These are phyloP conservation scores for Avena sativa DNA, from an alignment of 176 grass and related monocot species.

Conservation along the genomic window DNA sequence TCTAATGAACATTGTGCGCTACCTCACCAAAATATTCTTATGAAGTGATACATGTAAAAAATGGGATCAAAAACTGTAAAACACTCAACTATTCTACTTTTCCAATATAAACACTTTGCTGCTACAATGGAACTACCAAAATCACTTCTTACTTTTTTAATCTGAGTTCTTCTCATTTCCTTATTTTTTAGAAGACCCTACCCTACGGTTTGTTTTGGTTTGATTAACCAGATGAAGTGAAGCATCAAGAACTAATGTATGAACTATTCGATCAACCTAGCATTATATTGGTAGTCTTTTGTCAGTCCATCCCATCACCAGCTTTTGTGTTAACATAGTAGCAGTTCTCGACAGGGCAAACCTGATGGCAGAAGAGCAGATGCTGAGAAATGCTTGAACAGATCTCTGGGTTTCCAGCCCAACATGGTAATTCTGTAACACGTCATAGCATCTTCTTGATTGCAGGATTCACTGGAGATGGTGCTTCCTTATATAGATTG, in stretches of 20 bases:
- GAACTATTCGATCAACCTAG: conserved; percentile 37
- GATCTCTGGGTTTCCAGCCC: conserved; percentile 10
- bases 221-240: conserved; percentile 10
- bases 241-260: background rate
- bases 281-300: conserved; percentile 32
- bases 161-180: background rate
- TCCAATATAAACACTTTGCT: conserved; percentile 8
- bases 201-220: conserved; percentile 23
- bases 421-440: conserved; percentile 38
- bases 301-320: conserved; percentile 16
- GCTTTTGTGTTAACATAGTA: conserved; percentile 15
- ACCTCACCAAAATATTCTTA: conserved; percentile 27
- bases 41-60: conserved; percentile 19
- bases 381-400: conserved; percentile 20
- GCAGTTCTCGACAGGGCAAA: conserved; percentile 37
- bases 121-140: conserved; percentile 23
- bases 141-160: conserved; percentile 27
- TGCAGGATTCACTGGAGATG: background rate
- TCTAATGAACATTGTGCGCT: background rate
- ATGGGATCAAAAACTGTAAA: background rate
- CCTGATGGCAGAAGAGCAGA: conserved; percentile 23
- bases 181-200: conserved; percentile 25
- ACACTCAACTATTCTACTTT: background rate
- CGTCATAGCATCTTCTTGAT: conserved; percentile 28
- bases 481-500: conserved; percentile 31